Base-by-base conservation (phyloP, 31 red algal genomes). In the Porphyra umbilicalis region DNA sequence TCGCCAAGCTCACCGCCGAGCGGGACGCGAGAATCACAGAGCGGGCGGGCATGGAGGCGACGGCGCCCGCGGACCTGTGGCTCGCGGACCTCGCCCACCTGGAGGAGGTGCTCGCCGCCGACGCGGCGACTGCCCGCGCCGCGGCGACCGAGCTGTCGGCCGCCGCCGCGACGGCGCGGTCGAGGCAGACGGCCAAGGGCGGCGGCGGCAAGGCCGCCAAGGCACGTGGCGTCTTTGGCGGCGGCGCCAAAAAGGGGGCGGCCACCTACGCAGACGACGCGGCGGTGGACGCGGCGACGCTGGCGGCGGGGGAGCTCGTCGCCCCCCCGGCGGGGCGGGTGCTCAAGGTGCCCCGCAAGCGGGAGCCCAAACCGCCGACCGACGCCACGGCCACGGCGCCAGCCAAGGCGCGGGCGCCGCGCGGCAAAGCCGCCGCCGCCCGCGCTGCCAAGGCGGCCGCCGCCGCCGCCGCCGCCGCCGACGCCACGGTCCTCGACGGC, bases 41-140 rank as follows among this genome's bases (percentile, higher is more conserved):
- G 81, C 84, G 80, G 75, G 79, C 88, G 38, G 84, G 37, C 16
- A 91, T 97, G 91, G 83, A 88, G 75, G 79, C 75, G 8, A 89
- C 90, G 18, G 77, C 89, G 16, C 89, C 86, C 0, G 34, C 86
- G 9, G 84, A 97, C 8, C 44, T 97, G 38, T 99, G 95, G 94
- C 77, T 85, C 32, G 38, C 39, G 7, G 98, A 99, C 77, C 77
- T 99, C 11, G 40, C 84, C 29, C 83, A 76, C n/a, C 86, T 99
- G 39, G 94, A 96, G 85, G 84, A 83, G 82, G 89, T 88, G 34
- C 38, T 99, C 14, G 77, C 35, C 18, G 80, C 75, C 75, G 90
- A 88, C 75, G 95, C 57, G 20, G 57, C 57, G 0, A 1, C 57
- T 4, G 57, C 57, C 25, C 57, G 57, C 0, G 13, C 10, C 13